Conservation (phyloP, 768 basidiomycete species). For the Termitomyces sp. region DNA sequence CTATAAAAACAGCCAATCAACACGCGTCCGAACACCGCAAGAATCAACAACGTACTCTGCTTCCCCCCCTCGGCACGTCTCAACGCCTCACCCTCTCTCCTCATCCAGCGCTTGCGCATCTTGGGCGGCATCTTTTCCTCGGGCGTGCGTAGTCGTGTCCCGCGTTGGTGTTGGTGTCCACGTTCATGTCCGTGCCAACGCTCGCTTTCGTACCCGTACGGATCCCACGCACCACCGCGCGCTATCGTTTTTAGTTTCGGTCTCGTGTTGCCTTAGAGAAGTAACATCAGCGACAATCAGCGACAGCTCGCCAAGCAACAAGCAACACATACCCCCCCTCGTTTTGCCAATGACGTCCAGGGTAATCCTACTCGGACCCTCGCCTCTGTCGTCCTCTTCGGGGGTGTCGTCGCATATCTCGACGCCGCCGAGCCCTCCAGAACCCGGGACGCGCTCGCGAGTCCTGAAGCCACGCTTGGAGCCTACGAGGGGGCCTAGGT, state of each 20-base stretch:
- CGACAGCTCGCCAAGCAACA: too few species aligned
- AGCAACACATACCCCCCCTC: too few species aligned
- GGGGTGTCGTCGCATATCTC: constrained; percentile 35
- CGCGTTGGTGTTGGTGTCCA: too few species aligned
- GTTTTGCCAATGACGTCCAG: constrained; percentile 2
- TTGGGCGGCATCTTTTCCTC: constrained; percentile 57
- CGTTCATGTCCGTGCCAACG: too few species aligned
- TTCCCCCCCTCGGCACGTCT: not conserved
- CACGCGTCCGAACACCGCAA: too few species aligned
- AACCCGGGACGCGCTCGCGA: constrained; percentile 49
- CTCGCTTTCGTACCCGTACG: too few species aligned
- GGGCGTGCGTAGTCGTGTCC: not conserved
- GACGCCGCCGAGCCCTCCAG: constrained; percentile 63
- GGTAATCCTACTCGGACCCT: constrained; percentile 2
- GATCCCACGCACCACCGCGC: too few species aligned
- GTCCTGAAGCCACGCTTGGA: constrained; percentile 59
- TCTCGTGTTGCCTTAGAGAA: too few species aligned
- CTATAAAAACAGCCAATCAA: not conserved
- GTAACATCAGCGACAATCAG: too few species aligned
- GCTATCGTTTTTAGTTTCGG: too few species aligned
- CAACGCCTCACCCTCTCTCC: constrained; percentile 24
- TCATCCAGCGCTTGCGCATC: constrained; percentile 55
- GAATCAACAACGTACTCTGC: too few species aligned
- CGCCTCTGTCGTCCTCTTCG: constrained; percentile 13
- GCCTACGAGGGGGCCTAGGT: constrained; percentile 67